Conservation (phyloP, 495 filamentous ascomycete genomes). For the Paragyromitra xinjiangensis region DNA sequence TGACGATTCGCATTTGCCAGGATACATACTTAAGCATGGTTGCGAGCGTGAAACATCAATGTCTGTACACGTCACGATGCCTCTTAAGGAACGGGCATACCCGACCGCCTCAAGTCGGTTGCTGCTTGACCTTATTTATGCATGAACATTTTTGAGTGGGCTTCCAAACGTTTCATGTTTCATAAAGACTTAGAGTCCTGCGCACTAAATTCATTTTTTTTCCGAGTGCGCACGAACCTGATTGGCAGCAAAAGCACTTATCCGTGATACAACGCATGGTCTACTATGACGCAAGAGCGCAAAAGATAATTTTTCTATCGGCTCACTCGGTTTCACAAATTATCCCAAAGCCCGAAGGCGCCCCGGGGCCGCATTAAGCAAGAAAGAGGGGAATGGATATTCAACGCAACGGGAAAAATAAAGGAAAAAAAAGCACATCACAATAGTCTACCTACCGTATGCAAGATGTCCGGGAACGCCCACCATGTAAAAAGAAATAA, state of each 20-base stretch:
- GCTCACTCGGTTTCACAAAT: not conserved
- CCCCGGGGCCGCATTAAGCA: not conserved
- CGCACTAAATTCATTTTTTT: conserved; percentile 1
- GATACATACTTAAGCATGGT: conserved; percentile 1
- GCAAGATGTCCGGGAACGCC: conserved; percentile 17
- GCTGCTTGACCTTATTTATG: conserved; percentile 9
- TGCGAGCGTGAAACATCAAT: conserved; percentile 5
- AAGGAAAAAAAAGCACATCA: conserved; percentile 3
- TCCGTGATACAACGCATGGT: conserved; percentile 2
- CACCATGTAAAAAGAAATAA: conserved; percentile 24
- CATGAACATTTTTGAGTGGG: not conserved
- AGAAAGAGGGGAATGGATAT: conserved; percentile 8
- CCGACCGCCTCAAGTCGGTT: conserved; percentile 11
- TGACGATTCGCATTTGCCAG: conserved; percentile 2
- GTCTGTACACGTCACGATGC: conserved; percentile 8
- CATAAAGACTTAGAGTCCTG: conserved; percentile 2
- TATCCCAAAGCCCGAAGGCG: not conserved
- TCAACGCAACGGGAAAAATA: not conserved
- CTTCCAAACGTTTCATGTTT: conserved; percentile 2
- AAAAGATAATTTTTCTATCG: not conserved
- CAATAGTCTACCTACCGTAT: conserved; percentile 22
- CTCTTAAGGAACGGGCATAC: not conserved
- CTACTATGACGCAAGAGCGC: not conserved
- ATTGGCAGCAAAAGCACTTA: not conserved
- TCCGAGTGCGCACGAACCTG: not conserved